Percentiles rank a stretch among this genome's conserved stretches.
phyloP scores from a whole-genome alignment of 1,139 yeast species.

The Suhomyces ambrosiae region DNA sequence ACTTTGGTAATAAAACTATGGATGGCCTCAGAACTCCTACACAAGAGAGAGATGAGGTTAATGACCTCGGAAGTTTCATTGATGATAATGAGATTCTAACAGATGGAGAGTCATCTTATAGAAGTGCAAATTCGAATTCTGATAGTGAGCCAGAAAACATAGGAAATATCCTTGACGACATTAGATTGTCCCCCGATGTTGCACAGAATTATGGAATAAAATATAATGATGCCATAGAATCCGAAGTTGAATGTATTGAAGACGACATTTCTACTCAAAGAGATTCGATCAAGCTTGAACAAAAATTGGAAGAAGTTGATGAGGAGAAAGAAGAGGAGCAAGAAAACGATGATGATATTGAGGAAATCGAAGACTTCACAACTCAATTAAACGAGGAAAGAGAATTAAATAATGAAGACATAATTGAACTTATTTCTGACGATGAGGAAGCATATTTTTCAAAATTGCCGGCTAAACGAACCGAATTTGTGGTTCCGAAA shows the following conservation, averaged over 20 bases:
- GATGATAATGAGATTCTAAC: conserved; percentile 25
- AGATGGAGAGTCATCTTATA: conserved; percentile 16
- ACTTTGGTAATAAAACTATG: conserved; percentile 44
- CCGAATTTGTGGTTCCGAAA: background rate
- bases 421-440: conserved; percentile 37
- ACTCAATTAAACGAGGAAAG: conserved; percentile 49
- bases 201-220: conserved; percentile 33
- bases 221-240: conserved; percentile 14
- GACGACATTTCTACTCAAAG: conserved; percentile 13
- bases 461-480: conserved; percentile 4
- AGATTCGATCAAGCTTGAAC: conserved; percentile 4
- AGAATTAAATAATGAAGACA: conserved; percentile 32
- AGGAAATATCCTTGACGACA: conserved; percentile 27
- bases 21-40: conserved; percentile 43
- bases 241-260: conserved; percentile 16
- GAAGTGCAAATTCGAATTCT: conserved; percentile 21
- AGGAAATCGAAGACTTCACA: conserved; percentile 35
- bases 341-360: conserved; percentile 27
- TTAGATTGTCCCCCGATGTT: conserved; percentile 34
- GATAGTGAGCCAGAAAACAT: conserved; percentile 13
- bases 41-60: conserved; percentile 35
- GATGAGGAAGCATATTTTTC: conserved; percentile 27
- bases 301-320: conserved; percentile 14
- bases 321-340: conserved; percentile 15
- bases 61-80: conserved; percentile 39